Evolutionary conservation across 805 yeast species (phyloP).

Genomic region (Millerozyma acaciae): DNA sequence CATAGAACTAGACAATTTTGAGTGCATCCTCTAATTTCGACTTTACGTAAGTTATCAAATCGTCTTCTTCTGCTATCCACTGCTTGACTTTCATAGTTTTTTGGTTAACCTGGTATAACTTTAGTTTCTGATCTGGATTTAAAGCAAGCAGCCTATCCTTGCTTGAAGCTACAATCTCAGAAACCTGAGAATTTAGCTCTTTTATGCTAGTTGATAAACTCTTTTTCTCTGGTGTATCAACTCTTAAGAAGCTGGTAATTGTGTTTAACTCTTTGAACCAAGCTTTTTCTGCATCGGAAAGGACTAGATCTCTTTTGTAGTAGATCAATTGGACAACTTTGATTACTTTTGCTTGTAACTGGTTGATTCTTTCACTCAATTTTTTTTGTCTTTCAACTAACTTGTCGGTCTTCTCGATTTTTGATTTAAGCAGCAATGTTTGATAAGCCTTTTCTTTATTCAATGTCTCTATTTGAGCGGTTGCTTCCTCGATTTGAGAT

Average conservation of each 20-base stretch:
- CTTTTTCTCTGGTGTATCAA: slow-evolving; percentile 6
- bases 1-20: too few species aligned
- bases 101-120: slow-evolving; percentile 14
- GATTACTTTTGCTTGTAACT: slow-evolving; percentile 19
- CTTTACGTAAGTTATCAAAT: slow-evolving; percentile 14
- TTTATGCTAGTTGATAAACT: slow-evolving; percentile 12
- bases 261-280: slow-evolving; percentile 38
- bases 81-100: slow-evolving; percentile 12
- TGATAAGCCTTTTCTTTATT: slow-evolving; percentile 5
- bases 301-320: slow-evolving; percentile 22
- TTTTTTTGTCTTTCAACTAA: slow-evolving; percentile 18
- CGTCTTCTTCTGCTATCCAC: slow-evolving; percentile 19
- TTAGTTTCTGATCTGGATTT: slow-evolving; percentile 9
- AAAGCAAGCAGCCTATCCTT: too few species aligned
- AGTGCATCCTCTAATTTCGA: slow-evolving; percentile 12
- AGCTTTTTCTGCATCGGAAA: slow-evolving; percentile 29
- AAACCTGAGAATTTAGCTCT: slow-evolving; percentile 7
- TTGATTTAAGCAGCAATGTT: too few species aligned
- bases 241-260: slow-evolving; percentile 10
- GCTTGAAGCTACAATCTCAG: background rate
- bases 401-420: slow-evolving; percentile 2
- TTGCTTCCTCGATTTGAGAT: slow-evolving; percentile 22
- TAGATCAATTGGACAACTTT: slow-evolving; percentile 20
- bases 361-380: slow-evolving; percentile 16
- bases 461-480: slow-evolving; percentile 12